Base-by-base conservation (phyloP, 441 rosid species). In the Brassica balearica region DNA sequence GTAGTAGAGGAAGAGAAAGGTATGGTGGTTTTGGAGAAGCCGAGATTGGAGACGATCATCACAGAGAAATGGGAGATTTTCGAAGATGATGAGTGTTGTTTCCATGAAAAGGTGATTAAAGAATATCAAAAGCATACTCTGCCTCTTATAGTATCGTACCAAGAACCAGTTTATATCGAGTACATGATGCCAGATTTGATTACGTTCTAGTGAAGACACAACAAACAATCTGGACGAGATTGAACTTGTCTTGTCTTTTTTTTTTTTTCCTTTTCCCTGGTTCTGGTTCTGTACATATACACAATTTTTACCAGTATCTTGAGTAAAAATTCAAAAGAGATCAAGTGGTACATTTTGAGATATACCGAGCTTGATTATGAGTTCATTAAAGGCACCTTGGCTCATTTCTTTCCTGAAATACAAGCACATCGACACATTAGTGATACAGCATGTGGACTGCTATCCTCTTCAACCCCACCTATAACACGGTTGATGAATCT, bases 11-110 rank as follows among this genome's bases (percentile, higher is more conserved):
- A 75, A 19, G 43, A 74, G 22, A 74, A 79, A 27, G 86, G 73
- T 2, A 74, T 84, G 1, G 74, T 75, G 34, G 74, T 58, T 19
- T 73, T 75, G 79, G 76, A 73, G 65, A 43, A 4, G 1, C 56
- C 64, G 11, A 74, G 79, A 11, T 27, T 88, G 84, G 80, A 69
- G 78, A 90, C 98, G 4, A 79, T 85, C 62, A 77, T 91, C 65
- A 88, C 97, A 0, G 86, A 91, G 1, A 82, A 87, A 82, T 92
- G 97, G 97, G 93, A 85, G 72, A 80, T 78, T 17, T 92, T 92
- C 41, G 89, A 92, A 8, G 93, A 92, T 11, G 87, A 89, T 34
- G 62, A 58, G 62, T n/a, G 51, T n/a, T 59, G 25, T 55, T 66
- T 6, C 17, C 8, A 58, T 23, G 76, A 2, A 46, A 73, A 48